These are phyloP conservation scores for Colletotrichum echinochloae DNA, from an alignment of 2,329 filamentous ascomycete species.

Conservation along the genomic window DNA sequence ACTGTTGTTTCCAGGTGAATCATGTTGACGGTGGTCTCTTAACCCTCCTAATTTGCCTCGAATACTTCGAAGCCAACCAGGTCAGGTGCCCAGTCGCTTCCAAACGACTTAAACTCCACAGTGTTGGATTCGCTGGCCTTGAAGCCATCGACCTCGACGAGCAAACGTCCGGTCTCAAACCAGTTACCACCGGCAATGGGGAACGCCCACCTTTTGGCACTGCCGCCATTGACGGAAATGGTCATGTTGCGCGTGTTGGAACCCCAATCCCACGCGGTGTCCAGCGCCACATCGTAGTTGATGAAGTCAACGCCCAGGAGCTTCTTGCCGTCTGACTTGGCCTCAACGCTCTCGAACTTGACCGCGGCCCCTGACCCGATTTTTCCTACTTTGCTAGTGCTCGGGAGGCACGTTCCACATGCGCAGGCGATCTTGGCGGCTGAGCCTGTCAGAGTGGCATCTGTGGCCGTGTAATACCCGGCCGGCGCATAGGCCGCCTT, in stretches of 20 bases:
- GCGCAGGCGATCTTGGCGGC: conserved; percentile 52
- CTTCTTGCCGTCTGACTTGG: conserved; percentile 49
- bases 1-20: neutral
- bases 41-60: neutral
- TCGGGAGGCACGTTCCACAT: conserved; percentile 55
- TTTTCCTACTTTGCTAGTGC: conserved; percentile 56
- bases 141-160: conserved; percentile 60
- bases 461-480: conserved; percentile 59
- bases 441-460: conserved; percentile 50
- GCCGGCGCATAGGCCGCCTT: conserved; percentile 42
- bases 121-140: conserved; percentile 53
- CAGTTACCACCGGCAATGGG: conserved; percentile 63
- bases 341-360: conserved; percentile 50
- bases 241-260: conserved; percentile 64
- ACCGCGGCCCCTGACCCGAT: conserved; percentile 51
- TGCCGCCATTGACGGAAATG: conserved; percentile 57
- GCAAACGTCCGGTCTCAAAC: conserved; percentile 60
- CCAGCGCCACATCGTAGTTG: conserved; percentile 62
- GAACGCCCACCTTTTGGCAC: conserved; percentile 60
- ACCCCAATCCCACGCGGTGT: conserved; percentile 49
- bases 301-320: conserved; percentile 62
- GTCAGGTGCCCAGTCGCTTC: conserved; percentile 52
- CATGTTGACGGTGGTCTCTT: no score
- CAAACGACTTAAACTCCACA: conserved; percentile 48
- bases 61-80: conserved; percentile 55